phyloP scores from a whole-genome alignment of 495 filamentous ascomycete genomes.

The Clohesyomyces aquaticus region DNA sequence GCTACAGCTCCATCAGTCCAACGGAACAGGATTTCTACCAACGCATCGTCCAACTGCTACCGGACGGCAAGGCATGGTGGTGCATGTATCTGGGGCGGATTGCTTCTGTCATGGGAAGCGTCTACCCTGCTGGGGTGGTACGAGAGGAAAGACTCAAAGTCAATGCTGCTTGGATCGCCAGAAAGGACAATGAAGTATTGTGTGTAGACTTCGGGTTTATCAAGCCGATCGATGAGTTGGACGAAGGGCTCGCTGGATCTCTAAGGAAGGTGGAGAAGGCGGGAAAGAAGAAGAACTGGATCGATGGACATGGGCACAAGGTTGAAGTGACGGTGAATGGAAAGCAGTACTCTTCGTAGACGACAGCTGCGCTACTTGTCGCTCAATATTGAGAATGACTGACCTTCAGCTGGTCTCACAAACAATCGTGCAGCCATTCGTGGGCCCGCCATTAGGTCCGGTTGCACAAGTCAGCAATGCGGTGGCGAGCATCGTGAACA shows the following conservation, averaged over 20 bases:
- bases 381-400: background rate
- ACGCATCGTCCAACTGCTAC: conserved; percentile 55
- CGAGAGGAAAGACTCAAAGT: conserved; percentile 41
- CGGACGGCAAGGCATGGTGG: conserved; percentile 61
- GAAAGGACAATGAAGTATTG: conserved; percentile 44
- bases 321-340: conserved; percentile 30
- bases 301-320: conserved; percentile 40
- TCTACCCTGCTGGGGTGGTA: conserved; percentile 60
- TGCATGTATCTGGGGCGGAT: conserved; percentile 63
- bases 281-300: conserved; percentile 65
- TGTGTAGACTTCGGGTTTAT: conserved; percentile 40
- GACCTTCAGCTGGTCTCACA: background rate
- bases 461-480: background rate
- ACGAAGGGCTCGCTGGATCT: conserved; percentile 47
- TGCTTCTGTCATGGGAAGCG: conserved; percentile 48
- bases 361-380: background rate
- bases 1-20: conserved; percentile 56
- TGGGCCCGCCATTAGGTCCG: background rate
- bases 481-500: conserved; percentile 30
- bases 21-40: conserved; percentile 54
- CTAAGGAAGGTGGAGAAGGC: conserved; percentile 56
- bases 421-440: background rate
- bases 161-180: conserved; percentile 13
- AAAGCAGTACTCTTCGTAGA: conserved; percentile 5
- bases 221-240: conserved; percentile 28